Conservation (phyloP, 2,329 filamentous ascomycete species). For the Dactylellina parvicollis region DNA sequence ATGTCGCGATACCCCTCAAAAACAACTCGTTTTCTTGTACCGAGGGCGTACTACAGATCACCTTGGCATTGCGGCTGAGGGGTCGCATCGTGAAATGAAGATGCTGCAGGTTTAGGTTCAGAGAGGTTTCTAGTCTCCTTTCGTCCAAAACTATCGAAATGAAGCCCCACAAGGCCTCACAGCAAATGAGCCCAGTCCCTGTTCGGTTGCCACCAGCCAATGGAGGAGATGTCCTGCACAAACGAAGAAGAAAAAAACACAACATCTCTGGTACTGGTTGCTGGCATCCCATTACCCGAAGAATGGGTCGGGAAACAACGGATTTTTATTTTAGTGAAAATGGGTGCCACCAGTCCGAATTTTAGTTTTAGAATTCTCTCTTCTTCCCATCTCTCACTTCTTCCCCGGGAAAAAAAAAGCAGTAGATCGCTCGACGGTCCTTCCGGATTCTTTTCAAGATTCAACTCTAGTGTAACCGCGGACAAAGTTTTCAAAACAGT, state of each 20-base stretch:
- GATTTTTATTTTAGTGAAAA: conserved; percentile 8
- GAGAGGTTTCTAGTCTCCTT: conserved; percentile 23
- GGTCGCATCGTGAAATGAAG: conserved; percentile 27
- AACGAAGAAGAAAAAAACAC: conserved; percentile 11
- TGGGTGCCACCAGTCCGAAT: neutral
- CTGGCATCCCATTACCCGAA: conserved; percentile 35
- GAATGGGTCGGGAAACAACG: conserved; percentile 14
- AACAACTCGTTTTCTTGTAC: neutral
- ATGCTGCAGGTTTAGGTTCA: conserved; percentile 1
- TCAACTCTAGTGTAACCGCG: conserved; percentile 42
- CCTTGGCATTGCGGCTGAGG: conserved; percentile 51
- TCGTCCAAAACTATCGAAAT: conserved; percentile 26
- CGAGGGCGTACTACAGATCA: neutral
- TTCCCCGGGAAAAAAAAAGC: conserved; percentile 9
- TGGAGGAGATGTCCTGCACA: conserved; percentile 28
- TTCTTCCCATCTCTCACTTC: conserved; percentile 25
- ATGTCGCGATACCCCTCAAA: too few species aligned
- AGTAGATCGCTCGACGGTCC: conserved; percentile 9
- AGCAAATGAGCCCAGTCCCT: conserved; percentile 35
- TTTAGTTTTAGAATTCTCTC: conserved; percentile 8
- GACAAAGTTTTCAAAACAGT: conserved; percentile 12
- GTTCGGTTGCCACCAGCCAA: conserved; percentile 28
- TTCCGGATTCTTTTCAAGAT: conserved; percentile 11
- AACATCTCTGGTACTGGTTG: conserved; percentile 1
- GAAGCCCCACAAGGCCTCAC: conserved; percentile 50